phyloP scores from a whole-genome alignment of 192 early-diverging fungal species.

The Coemansia umbellata region DNA sequence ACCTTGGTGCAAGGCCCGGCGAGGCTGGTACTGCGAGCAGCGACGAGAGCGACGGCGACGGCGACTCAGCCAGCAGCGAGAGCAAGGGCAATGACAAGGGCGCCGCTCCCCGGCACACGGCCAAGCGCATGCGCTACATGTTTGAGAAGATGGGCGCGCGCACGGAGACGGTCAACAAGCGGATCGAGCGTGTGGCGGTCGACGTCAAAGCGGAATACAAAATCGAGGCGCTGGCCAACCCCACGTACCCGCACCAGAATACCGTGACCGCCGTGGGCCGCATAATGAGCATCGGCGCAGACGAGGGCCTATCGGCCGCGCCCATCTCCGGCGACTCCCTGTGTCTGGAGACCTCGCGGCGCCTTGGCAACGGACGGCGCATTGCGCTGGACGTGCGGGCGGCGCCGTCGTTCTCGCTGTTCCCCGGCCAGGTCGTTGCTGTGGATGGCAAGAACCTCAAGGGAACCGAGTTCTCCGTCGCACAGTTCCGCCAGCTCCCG shows the following conservation, averaged over 20 bases:
- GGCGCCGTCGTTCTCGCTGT: conserved; percentile 64
- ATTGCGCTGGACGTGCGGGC: conserved; percentile 61
- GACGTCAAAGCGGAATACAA: conserved; percentile 39
- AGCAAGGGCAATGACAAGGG: neutral
- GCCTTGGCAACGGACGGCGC: conserved; percentile 67
- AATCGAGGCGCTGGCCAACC: conserved; percentile 51
- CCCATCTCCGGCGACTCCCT: conserved; percentile 51
- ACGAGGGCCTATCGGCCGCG: conserved; percentile 51
- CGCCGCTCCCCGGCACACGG: neutral
- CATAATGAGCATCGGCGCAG: conserved; percentile 69
- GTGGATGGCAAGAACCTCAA: conserved; percentile 63
- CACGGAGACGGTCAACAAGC: conserved; percentile 34
- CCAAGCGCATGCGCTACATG: conserved; percentile 49
- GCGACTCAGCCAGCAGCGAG: neutral
- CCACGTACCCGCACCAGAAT: conserved; percentile 54
- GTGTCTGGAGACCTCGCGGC: conserved; percentile 76
- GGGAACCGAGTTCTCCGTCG: conserved; percentile 54
- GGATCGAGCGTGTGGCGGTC: conserved; percentile 48
- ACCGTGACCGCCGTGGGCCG: conserved; percentile 68
- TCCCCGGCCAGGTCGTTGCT: conserved; percentile 87
- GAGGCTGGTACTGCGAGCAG: conserved; percentile 3
- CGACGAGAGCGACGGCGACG: conserved; percentile 21
- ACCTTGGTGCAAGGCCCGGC: conserved; percentile 1
- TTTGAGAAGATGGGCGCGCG: conserved; percentile 43
- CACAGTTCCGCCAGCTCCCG: conserved; percentile 57